Percentiles rank a stretch among this genome's conserved stretches.
phyloP scores from a whole-genome alignment of 2,329 filamentous ascomycete species.

The Fusarium concolor region DNA sequence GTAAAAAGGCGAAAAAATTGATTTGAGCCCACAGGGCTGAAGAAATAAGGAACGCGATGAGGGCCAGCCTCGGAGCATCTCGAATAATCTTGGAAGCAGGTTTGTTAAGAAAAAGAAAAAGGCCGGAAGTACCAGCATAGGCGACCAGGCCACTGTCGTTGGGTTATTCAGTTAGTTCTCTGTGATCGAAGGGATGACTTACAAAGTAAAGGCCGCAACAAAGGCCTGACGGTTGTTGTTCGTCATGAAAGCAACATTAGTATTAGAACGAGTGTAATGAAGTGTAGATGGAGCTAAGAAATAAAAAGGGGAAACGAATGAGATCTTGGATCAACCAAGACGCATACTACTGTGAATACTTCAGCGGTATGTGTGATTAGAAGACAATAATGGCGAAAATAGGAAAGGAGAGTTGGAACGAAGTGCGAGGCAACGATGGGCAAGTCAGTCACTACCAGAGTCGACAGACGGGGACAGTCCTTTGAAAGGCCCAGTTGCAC shows the following conservation, averaged over 20 bases:
- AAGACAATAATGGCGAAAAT: slow-evolving; percentile 31
- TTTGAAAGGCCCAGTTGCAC: slow-evolving; percentile 30
- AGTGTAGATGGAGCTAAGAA: slow-evolving; percentile 49
- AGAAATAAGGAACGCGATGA: slow-evolving; percentile 65
- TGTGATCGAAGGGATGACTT: slow-evolving; percentile 41
- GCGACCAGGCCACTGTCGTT: slow-evolving; percentile 62
- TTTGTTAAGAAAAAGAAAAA: slow-evolving; percentile 60
- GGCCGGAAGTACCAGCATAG: slow-evolving; percentile 61
- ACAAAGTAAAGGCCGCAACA: slow-evolving; percentile 67
- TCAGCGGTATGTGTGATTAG: slow-evolving; percentile 28
- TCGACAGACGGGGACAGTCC: slow-evolving; percentile 13
- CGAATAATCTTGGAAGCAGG: slow-evolving; percentile 63
- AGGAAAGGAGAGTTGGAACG: slow-evolving; percentile 20
- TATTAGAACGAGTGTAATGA: slow-evolving; percentile 48
- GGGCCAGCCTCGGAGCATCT: slow-evolving; percentile 73
- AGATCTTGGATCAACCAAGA: slow-evolving; percentile 38
- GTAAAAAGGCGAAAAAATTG: slow-evolving; percentile 63
- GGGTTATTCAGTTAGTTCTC: slow-evolving; percentile 43
- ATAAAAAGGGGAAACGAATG: slow-evolving; percentile 11
- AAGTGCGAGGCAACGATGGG: slow-evolving; percentile 27
- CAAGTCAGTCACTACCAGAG: slow-evolving; percentile 4
- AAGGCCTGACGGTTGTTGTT: slow-evolving; percentile 60
- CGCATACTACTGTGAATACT: slow-evolving; percentile 28
- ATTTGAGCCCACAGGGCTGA: slow-evolving; percentile 65
- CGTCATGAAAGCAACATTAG: slow-evolving; percentile 55